phyloP scores from a whole-genome alignment of 305 asterid species.

The Lippia alba region DNA sequence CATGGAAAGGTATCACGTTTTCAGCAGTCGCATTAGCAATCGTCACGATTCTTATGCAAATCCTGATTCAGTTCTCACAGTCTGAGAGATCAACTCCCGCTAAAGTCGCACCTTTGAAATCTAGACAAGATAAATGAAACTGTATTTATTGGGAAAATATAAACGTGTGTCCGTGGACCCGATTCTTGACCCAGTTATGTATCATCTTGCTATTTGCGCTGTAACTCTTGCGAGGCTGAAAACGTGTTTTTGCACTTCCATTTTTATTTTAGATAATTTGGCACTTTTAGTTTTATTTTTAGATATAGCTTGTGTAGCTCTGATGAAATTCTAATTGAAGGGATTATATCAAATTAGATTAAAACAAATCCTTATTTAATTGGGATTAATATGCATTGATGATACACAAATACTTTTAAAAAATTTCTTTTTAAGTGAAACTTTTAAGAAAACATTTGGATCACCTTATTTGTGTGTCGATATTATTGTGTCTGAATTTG shows the following conservation, averaged over 20 bases:
- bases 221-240: background rate
- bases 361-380: too few species aligned
- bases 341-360: too few species aligned
- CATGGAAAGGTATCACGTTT: slow-evolving; percentile 73
- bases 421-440: too few species aligned
- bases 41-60: slow-evolving; percentile 78
- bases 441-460: too few species aligned
- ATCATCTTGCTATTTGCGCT: slow-evolving; percentile 3
- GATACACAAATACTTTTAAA: too few species aligned
- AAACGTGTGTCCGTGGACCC: background rate
- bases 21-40: slow-evolving; percentile 57
- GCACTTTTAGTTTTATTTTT: background rate
- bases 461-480: too few species aligned
- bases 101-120: slow-evolving; percentile 49
- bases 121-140: slow-evolving; percentile 33
- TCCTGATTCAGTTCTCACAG: slow-evolving; percentile 80
- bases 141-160: slow-evolving; percentile 16
- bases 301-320: too few species aligned
- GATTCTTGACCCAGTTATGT: slow-evolving; percentile 6
- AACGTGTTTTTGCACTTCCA: background rate
- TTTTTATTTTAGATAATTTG: background rate
- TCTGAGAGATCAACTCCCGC: slow-evolving; percentile 82
- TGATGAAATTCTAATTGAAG: too few species aligned
- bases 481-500: too few species aligned
- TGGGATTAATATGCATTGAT: too few species aligned